Evolutionary conservation across 768 basidiomycete genomes (phyloP).

Genomic region (Inosperma sp.): DNA sequence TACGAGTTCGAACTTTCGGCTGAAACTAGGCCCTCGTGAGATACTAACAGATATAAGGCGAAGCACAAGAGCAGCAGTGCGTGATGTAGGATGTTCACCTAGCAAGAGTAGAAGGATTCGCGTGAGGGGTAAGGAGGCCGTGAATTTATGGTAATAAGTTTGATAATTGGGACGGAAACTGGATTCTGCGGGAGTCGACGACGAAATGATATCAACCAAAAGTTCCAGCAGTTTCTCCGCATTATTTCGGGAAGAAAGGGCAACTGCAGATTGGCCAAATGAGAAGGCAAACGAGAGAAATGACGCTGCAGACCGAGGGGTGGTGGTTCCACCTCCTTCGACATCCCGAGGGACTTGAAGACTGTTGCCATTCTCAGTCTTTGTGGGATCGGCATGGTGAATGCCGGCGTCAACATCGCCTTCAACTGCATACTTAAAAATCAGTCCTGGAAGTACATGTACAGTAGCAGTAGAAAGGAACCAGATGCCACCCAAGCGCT

Average conservation of each 20-base stretch:
- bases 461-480: no score
- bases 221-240: conserved; percentile 64
- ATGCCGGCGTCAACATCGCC: not conserved
- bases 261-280: conserved; percentile 1
- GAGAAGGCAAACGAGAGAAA: conserved; percentile 7
- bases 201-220: conserved; percentile 57
- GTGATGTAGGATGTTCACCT: conserved; percentile 63
- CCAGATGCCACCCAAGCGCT: not conserved
- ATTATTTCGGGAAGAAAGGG: conserved; percentile 42
- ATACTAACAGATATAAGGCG: conserved; percentile 55
- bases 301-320: conserved; percentile 8
- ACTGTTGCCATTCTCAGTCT: not conserved
- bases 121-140: conserved; percentile 66
- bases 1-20: conserved; percentile 76
- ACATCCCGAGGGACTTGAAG: conserved; percentile 1
- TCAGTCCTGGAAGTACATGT: not conserved
- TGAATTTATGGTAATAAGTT: conserved; percentile 63
- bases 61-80: conserved; percentile 56
- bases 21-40: conserved; percentile 56
- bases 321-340: conserved; percentile 5
- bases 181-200: not conserved
- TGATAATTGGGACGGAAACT: not conserved
- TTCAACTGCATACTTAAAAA: not conserved
- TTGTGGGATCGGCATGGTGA: not conserved
- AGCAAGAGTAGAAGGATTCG: conserved; percentile 78